Base-by-base conservation (phyloP, 345 rosid species). In the Isatis tinctoria region DNA sequence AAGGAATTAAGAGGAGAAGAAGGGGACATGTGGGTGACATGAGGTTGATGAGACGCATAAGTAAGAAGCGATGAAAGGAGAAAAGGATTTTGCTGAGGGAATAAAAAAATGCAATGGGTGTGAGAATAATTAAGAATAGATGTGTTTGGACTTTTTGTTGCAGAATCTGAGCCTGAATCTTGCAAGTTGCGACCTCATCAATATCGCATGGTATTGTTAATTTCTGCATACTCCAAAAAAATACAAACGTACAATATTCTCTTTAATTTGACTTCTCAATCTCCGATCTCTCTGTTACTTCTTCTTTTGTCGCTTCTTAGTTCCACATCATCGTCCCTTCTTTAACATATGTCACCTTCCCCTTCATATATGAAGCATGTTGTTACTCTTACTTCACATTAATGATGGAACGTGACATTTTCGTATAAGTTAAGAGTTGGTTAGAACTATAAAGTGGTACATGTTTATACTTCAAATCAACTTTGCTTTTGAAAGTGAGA, bases 111-210 rank as follows among this genome's bases (percentile, higher is more conserved):
- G 71, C 71, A 76, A 37, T 77, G 70, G 58, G 75, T 65, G 73
- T 77, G 80, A 62, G 80, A 76, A 76, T 69, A 69, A 69, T 75
- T 65, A 56, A 70, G 76, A 64, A 58, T 69, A 41, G 32, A 26
- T 65, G 67, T 36, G 67, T 36, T 67, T 51, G 71, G 49, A 43
- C 56, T 58, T 81, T 78, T 74, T 80, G 74, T 76, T 76, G 81
- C 84, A 74, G 78, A 67, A 67, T 74, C 79, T 65, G 64, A 76
- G 84, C 85, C 83, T 76, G 80, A 82, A 76, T 76, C 77, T 80
- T 76, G 89, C 85, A 54, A 78, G 75, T 80, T 75, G 89, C 84
- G 48, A 80, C 41, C 66, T 64, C 82, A 69, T 82, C 75, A 37
- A 73, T 41, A 53, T 67, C 70, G 78, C 78, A 78, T 78, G 74